Evolutionary conservation across 805 yeast genomes (phyloP), one percentile per base, ranked within the genome.

Genomic region (Lachancea sp.): DNA sequence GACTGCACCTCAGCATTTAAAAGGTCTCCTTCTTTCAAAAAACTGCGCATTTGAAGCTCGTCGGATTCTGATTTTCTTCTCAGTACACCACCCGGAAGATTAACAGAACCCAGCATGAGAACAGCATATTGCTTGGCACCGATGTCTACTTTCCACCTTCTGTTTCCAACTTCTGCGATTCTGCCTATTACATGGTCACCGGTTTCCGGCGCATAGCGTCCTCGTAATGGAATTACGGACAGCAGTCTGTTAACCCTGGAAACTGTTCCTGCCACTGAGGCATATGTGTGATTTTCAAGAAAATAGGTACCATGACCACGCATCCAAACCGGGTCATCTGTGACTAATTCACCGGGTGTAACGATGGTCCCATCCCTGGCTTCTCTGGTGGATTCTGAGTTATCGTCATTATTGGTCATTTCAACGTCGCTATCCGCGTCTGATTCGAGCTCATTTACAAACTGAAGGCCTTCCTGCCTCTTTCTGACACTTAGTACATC

Each of bases 281-380:
- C 82, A 60, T 76, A 87, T 0, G 96, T 87, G 51, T 73, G 69
- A 49, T 81, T 82, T 24, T 77, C 78, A 29, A 83, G 65, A 49
- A 80, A 77, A 60, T 87, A 92, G 0, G 97, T 92, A 5, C 98
- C 98, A 57, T 90, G 98, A 22, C 98, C 98, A 56, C 95, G 77
- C 98, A 92, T 92, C 97, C 97, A 92, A 2, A 81, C 74, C 5
- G 96, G 85, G 55, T 92, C 97, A 51, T 85, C 92, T 0, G 97
- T 92, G n/a, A 92, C 84, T 37, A 89, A 66, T 59, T 92, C 97
- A 8, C 98, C 98, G 0, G 98, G 98, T 1, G 97, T 87, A 15
- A 90, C 95, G 8, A 92, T 63, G 33, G 61, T 62, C 13, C 63
- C 45, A 8, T 54, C 57, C 15, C 49, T 38, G 16, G 49, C 55